Base-by-base conservation (phyloP, 2,329 filamentous ascomycete genomes). In the Colletotrichum tamarilloi region DNA sequence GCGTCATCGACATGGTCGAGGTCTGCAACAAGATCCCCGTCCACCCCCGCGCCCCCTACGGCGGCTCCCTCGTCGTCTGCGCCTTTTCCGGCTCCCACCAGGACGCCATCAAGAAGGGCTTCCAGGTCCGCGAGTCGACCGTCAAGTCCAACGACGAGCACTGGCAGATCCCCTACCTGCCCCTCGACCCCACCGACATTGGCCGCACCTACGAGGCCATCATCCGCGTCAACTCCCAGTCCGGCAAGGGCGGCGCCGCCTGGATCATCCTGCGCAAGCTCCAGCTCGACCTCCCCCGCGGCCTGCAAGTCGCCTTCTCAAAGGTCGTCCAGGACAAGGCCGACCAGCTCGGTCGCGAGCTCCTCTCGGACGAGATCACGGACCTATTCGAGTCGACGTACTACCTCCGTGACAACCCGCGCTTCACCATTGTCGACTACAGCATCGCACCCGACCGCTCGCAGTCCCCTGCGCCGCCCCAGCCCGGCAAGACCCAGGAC, bases 131-230 rank as follows among this genome's bases (percentile, higher is more conserved):
- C 72, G 89, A 95, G 80, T 83, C 87, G 57, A 83, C 88, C 1
- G 88, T 87, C 67, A 86, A 88, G 58, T 85, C 84, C 5, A 85
- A 89, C 79, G 91, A 96, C 69, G 90, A 92, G 79, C 86, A 85
- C 53, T 98, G 96, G 96, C 86, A 94, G 22, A 38, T 77, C 28
- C 96, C 96, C 0, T 98, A 98, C 81, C 92, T 98, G 62, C 96
- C 96, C 14, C 89, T 98, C 78, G 96, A 98, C 80, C 96, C 96
- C 5, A 89, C 93, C 79, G 96, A 98, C 80, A 98, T 98, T 76
- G 96, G 96, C 63, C 92, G 96, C 71, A 98, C 92, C n/a, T 98
- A 98, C 89, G 95, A 98, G 84, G 96, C 96, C 72, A 93, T 98
- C 80, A 98, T 98, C 81, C 94, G 96, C 73, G 96, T 98, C 89